A percentile compares a stretch with the other conserved stretches of the same genome.
Conservation (phyloP, 352 stramenopile genomes). For the Pythium coloratum region DNA sequence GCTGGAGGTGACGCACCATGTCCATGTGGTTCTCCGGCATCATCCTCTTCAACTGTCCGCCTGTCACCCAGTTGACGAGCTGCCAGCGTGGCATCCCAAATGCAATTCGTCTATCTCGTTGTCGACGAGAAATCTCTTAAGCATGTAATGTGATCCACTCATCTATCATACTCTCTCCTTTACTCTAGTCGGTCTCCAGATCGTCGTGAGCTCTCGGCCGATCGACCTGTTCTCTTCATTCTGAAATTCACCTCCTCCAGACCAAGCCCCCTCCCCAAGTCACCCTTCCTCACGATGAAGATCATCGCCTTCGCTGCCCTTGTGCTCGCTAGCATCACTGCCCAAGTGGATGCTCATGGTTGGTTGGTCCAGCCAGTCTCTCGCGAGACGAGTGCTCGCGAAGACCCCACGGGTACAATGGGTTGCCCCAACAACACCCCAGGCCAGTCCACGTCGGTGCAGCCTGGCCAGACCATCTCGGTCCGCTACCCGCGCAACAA, state of each 20-base stretch:
- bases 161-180: too few species aligned
- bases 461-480: not conserved
- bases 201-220: not conserved
- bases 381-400: not conserved
- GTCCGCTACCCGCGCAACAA: constrained; percentile 5
- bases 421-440: not conserved
- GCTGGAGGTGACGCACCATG: too few species aligned
- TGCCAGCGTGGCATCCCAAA: too few species aligned
- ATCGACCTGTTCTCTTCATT: not conserved
- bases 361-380: not conserved
- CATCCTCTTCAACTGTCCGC: not conserved
- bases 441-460: not conserved
- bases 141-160: too few species aligned
- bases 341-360: not conserved
- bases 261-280: not conserved
- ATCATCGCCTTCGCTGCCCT: not conserved
- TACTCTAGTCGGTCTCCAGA: not conserved
- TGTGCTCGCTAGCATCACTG: not conserved
- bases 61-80: too few species aligned
- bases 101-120: too few species aligned
- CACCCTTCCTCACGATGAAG: not conserved
- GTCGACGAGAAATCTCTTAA: too few species aligned
- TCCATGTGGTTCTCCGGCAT: not conserved
- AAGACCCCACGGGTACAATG: not conserved
- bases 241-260: not conserved